These are phyloP conservation scores for Saccharomyces hybrid DNA, from an alignment of 1,139 yeast species.

Conservation along the genomic window DNA sequence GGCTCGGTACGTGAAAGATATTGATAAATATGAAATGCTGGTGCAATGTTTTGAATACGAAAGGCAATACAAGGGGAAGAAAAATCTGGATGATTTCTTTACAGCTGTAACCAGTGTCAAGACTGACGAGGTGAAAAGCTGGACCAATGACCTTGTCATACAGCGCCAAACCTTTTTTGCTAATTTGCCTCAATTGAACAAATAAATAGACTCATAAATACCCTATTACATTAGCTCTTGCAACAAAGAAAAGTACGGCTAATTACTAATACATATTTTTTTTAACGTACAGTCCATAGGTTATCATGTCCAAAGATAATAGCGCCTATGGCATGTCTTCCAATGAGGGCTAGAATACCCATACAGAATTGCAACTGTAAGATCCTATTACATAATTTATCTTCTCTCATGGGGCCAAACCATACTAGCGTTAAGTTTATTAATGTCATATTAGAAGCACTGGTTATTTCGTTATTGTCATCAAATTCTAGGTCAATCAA, in stretches of 20 bases:
- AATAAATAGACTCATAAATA: neutral
- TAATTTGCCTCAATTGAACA: neutral
- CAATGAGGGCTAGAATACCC: slow-evolving; percentile 59
- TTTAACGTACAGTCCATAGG: slow-evolving; percentile 33
- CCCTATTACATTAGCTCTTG: neutral
- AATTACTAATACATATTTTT: neutral
- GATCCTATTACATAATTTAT: slow-evolving; percentile 53
- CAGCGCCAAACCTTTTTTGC: slow-evolving; percentile 42
- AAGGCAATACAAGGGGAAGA: slow-evolving; percentile 46
- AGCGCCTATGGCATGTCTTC: slow-evolving; percentile 81
- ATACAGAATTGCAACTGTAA: slow-evolving; percentile 53
- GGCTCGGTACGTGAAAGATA: slow-evolving; percentile 85
- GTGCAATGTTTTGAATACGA: slow-evolving; percentile 90
- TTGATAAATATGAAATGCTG: slow-evolving; percentile 88
- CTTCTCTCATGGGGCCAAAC: slow-evolving; percentile 88
- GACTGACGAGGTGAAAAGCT: slow-evolving; percentile 59
- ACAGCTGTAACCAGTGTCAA: slow-evolving; percentile 55
- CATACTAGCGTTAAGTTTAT: slow-evolving; percentile 76
- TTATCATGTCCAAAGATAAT: slow-evolving; percentile 87
- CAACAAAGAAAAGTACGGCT: neutral
- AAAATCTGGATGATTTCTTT: slow-evolving; percentile 62
- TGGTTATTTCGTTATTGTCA: slow-evolving; percentile 24
- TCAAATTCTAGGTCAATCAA: slow-evolving; percentile 39
- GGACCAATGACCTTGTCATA: slow-evolving; percentile 62
- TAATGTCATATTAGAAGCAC: slow-evolving; percentile 76